Base-by-base conservation (phyloP, 192 early-diverging fungal species). In the Coemansia sp. region DNA sequence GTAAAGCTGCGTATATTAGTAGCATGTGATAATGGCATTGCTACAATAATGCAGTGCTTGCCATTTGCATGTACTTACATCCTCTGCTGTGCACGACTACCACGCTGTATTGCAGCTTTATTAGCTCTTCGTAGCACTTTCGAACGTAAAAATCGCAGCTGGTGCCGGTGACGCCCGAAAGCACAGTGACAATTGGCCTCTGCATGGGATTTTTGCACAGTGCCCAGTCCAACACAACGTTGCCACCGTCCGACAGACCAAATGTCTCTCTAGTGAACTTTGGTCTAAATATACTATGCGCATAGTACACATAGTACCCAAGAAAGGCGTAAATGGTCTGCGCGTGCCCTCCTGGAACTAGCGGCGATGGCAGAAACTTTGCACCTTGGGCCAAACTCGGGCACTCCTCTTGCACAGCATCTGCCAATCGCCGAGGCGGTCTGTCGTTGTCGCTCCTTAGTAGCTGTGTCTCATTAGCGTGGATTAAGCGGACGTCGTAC, bases 101-200 rank as follows among this genome's bases (percentile, higher is more conserved):
- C 11, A 86, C 88, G 43, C 89, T 87, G 73, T 91, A 94, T 33
- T 89, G 84, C 37, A 87, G 80, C 44, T 84, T 85, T 23, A 80
- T 67, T 64, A 92, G 74, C 60, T 82, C 76, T 49, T 91, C 79
- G 53, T 93, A 86, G 63, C 96, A 72, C 23, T 87, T 88, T 19
- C 90, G 88, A 35, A 99, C 91, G 69, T 99, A 99, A 32, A 87
- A 89, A 68, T 97, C 95, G 82, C 92, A 89, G 57, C 91, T 93
- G 17, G 94, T 94, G 44, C 97, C 97, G 6, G 95, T 97, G 30
- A 98, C 82, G 16, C 97, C 95, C 63, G 97, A 96, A 6, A 94
- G 72, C 23, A 95, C 86, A 3, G 96, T 87, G 38, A 97, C 70
- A 30, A 90, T 92, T 1, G 95, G 94, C 8, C 88, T 86, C 50